phyloP scores from a whole-genome alignment of 2,329 filamentous ascomycete genomes.

The Colletotrichum falcatum region DNA sequence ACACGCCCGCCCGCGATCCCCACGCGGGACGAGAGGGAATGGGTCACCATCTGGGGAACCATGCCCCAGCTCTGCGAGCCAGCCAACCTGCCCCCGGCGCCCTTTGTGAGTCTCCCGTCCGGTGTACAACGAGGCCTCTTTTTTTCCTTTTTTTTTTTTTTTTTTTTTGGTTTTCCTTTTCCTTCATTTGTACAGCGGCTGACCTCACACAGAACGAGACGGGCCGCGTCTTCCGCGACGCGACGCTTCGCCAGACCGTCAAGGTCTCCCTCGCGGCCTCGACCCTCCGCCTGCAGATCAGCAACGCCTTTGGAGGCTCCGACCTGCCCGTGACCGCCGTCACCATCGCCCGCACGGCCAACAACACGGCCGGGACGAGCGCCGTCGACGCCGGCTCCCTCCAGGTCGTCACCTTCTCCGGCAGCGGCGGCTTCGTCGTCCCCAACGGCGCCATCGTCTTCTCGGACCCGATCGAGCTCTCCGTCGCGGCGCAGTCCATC shows the following conservation, averaged over 20 bases:
- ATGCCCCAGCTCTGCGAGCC: constrained; percentile 74
- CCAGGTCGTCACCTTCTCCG: constrained; percentile 67
- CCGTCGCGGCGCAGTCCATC: constrained; percentile 59
- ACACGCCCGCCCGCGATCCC: constrained; percentile 27
- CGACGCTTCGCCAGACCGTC: constrained; percentile 72
- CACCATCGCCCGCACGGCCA: constrained; percentile 65
- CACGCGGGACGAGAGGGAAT: constrained; percentile 55
- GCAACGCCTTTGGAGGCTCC: constrained; percentile 70
- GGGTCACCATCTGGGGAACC: constrained; percentile 71
- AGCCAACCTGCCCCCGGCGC: constrained; percentile 66
- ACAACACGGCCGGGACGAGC: constrained; percentile 63
- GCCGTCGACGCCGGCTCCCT: constrained; percentile 61
- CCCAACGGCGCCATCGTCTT: constrained; percentile 68
- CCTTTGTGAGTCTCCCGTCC: constrained; percentile 59
- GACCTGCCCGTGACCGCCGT: constrained; percentile 68
- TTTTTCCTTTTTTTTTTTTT: neutral
- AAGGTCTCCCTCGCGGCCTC: constrained; percentile 64
- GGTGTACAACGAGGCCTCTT: neutral
- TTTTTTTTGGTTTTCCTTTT: neutral
- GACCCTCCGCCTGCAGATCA: constrained; percentile 69
- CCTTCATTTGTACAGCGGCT: constrained; percentile 5
- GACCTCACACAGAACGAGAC: constrained; percentile 60
- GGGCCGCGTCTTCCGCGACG: constrained; percentile 65
- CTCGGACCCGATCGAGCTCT: constrained; percentile 68
- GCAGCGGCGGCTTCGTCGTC: constrained; percentile 59